phyloP scores from a whole-genome alignment of 345 rosid genomes.

The Acer yangbiense region DNA sequence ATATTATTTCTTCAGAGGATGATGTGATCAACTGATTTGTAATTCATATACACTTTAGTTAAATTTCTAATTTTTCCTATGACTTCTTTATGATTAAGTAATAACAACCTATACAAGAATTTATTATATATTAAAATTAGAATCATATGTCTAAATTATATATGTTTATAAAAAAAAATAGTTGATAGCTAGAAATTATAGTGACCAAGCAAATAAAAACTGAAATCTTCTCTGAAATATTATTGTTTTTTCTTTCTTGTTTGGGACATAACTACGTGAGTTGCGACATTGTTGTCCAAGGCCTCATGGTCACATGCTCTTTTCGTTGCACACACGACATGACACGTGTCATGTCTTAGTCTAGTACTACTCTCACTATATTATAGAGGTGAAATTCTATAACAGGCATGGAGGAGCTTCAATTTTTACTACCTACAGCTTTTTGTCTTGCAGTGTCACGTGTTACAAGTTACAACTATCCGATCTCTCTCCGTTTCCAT shows the following conservation, averaged over 20 bases:
- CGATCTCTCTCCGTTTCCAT: not conserved
- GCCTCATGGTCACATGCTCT: conserved; percentile 45
- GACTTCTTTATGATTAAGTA: too few relatives aligned
- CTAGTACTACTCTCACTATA: conserved; percentile 20
- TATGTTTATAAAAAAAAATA: not conserved
- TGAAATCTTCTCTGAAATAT: conserved; percentile 16
- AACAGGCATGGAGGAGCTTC: conserved; percentile 16
- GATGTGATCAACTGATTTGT: not conserved
- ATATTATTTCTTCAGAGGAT: not conserved
- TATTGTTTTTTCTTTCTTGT: too few relatives aligned
- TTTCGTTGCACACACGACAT: conserved; percentile 50
- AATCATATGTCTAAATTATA: not conserved
- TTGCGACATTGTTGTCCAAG: conserved; percentile 12
- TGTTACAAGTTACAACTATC: conserved; percentile 19
- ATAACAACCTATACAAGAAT: not conserved
- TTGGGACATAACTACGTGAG: conserved; percentile 51
- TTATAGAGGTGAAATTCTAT: not conserved
- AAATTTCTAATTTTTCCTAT: too few relatives aligned
- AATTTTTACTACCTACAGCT: conserved; percentile 13
- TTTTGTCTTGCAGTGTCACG: conserved; percentile 42
- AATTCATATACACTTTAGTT: too few relatives aligned
- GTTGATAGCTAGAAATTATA: not conserved
- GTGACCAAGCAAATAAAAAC: conserved; percentile 9
- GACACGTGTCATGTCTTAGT: conserved; percentile 57
- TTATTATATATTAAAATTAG: not conserved